phyloP scores from a whole-genome alignment of 148 eudicot genomes.

The Bassia scoparia region DNA sequence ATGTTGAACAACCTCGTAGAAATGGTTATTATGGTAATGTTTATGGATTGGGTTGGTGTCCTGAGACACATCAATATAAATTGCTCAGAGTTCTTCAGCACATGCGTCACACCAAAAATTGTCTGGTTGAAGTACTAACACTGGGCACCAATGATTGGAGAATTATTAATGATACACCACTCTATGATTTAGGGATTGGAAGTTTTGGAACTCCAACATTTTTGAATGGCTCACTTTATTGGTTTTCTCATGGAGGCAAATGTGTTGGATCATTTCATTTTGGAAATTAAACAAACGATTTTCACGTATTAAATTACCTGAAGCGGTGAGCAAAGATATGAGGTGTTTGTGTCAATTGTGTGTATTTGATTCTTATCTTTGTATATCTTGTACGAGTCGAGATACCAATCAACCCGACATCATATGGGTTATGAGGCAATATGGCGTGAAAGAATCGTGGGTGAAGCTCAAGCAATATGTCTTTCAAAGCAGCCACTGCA shows the following conservation, averaged over 20 bases:
- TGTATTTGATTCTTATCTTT: slow-evolving; percentile 5
- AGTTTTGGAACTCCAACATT: neutral
- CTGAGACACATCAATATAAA: neutral
- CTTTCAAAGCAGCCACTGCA: neutral
- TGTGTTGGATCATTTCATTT: slow-evolving; percentile 2
- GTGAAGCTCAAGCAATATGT: slow-evolving; percentile 6
- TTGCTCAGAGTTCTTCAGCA: neutral
- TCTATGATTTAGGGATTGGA: too few relatives aligned
- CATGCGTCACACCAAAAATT: too few relatives aligned
- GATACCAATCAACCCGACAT: neutral
- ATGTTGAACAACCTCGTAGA: neutral
- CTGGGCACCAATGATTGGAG: slow-evolving; percentile 3
- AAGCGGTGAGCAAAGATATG: neutral
- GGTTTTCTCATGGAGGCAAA: neutral
- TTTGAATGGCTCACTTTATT: neutral
- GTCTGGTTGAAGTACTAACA: neutral
- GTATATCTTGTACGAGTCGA: neutral
- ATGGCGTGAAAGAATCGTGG: slow-evolving; percentile 9
- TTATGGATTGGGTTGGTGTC: slow-evolving; percentile 12
- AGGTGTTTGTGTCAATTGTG: neutral
- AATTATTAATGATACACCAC: too few relatives aligned
- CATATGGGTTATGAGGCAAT: slow-evolving; percentile 7
- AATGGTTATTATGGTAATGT: neutral
- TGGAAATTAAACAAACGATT: slow-evolving; percentile 7
- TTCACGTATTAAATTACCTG: neutral